Evolutionary conservation across 1,139 yeast species (phyloP), one percentile per base, ranked within the genome.

Genomic region (Pichia sp.): DNA sequence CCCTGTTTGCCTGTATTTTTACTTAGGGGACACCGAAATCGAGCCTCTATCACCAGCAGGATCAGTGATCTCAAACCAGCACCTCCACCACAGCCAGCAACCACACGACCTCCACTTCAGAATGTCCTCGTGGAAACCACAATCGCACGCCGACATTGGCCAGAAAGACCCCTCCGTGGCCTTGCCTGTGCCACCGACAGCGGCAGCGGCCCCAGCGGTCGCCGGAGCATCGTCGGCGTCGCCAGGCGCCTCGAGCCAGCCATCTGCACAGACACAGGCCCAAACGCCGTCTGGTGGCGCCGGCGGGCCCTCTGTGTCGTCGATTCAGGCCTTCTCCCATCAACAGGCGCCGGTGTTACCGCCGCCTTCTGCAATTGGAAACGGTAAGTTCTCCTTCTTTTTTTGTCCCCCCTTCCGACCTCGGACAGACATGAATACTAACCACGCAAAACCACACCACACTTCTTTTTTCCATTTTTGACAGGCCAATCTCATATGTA

Each of bases 321-420:
- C 45, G 30, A 42, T 26, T 8, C 26, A 50, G 49, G 29, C 52
- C 13, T 44, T 50, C 11, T 50, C 29, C 13, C 80, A 81, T 23
- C 52, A 53, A 16, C 53, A 51, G 13, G 52, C 51, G 16, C 81
- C 83, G 8, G 80, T 79, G 38, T 75, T 80, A 59, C 83, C 84
- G 1, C 83, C 84, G 8, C 82, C 84, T 10, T 31, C 56, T 8
- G 23, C 59, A 7, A 43, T 54, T 11, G 47, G 47, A 32, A 57
- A 50, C 45, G 49, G 58, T 53, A 54, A 41, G 59, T 56, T 30
- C 13, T 42, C n/a, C 29, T 8, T 30, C 15, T 10, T 10, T 31
- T 31, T 31, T 31, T 5, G 11, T 31, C n/a, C 34, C 11, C 11
- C 26, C 30, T 49, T 15, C 31, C 49, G 10, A n/a, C n/a, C 30